Evolutionary conservation across 2,329 filamentous ascomycete genomes (phyloP).

Genomic region (Penicillium thymicola): DNA sequence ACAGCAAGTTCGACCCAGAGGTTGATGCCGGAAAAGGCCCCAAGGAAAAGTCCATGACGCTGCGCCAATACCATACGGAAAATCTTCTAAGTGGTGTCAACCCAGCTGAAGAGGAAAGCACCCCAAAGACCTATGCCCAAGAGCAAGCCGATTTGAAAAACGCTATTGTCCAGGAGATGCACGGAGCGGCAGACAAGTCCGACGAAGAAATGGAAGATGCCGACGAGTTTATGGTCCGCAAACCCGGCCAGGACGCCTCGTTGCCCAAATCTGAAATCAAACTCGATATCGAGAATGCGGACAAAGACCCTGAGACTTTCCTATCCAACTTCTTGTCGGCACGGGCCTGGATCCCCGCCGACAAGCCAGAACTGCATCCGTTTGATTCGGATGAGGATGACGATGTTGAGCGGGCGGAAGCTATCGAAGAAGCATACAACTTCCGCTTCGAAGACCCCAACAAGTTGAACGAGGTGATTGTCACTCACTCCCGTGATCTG

Average conservation of each 20-base stretch:
- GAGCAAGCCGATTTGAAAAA: slow-evolving; percentile 83
- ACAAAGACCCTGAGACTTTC: slow-evolving; percentile 86
- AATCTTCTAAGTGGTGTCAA: slow-evolving; percentile 75
- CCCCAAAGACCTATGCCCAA: slow-evolving; percentile 72
- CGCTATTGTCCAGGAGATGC: slow-evolving; percentile 75
- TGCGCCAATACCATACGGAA: slow-evolving; percentile 88
- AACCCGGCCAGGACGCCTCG: slow-evolving; percentile 48
- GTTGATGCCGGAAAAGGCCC: slow-evolving; percentile 47
- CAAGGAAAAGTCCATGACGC: slow-evolving; percentile 78
- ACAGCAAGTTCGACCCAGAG: slow-evolving; percentile 58
- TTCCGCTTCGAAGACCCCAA: slow-evolving; percentile 89
- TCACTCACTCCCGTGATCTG: slow-evolving; percentile 84
- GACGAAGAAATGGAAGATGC: slow-evolving; percentile 55
- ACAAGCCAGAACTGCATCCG: slow-evolving; percentile 66
- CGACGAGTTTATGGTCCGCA: slow-evolving; percentile 76
- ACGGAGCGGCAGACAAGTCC: slow-evolving; percentile 54
- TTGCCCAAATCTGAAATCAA: slow-evolving; percentile 51
- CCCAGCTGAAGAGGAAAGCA: slow-evolving; percentile 51
- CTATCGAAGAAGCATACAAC: slow-evolving; percentile 92
- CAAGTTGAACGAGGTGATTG: slow-evolving; percentile 81
- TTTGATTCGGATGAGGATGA: slow-evolving; percentile 91
- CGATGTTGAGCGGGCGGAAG: slow-evolving; percentile 71
- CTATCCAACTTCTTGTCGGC: slow-evolving; percentile 95
- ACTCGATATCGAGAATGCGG: slow-evolving; percentile 68
- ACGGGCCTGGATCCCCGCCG: slow-evolving; percentile 78